Base-by-base conservation (phyloP, 352 stramenopile genomes). In the Phytophthora agathidicida region DNA sequence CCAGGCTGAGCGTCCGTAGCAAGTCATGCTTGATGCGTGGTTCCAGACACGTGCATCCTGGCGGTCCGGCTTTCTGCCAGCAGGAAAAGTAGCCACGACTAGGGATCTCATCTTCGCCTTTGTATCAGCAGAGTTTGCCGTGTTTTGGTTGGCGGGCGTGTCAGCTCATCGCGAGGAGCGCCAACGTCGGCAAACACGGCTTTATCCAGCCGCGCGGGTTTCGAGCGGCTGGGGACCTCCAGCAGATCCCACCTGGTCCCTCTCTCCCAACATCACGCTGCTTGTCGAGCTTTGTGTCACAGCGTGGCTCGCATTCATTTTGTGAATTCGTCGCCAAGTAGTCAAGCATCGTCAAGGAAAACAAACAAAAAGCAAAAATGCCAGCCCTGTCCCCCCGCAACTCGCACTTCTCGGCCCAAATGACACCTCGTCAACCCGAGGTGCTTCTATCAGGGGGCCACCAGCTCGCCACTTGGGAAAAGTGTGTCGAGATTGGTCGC, bases 401-500 rank as follows among this genome's bases (percentile, higher is more conserved):
- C 30, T 73, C 69, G 28, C 46, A 70, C 46, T 78, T 44, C 48
- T 61, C 60, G 42, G 36, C 32, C n/a, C 44, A 66, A 10, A 57
- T 63, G 41, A 71, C 60, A 1, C 60, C 65, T 3, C 49, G 37
- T 6, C 60, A 70, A 26, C 60, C 53, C 3, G 23, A 60, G 22
- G 48, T 74, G 33, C 35, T 74, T 6, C 38, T 60, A 26, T 20
- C 47, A 31, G 47, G 26, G 28, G 56, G 20, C 20, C 66, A 71
- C 41, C 28, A 65, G 5, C 57, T 75, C 17, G 65, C 54, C 20
- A 43, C 35, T 2, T 79, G 70, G 70, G 75, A 86, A 43, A 83
- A 87, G 45, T 63, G 67, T 28, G 73, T 84, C 36, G 71, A 89
- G 54, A 67, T 89, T 26, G 47, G 50, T 26, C 79, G 80, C 44